Base-by-base conservation (phyloP, 805 yeast genomes). In the Metschnikowia aberdeeniae region DNA sequence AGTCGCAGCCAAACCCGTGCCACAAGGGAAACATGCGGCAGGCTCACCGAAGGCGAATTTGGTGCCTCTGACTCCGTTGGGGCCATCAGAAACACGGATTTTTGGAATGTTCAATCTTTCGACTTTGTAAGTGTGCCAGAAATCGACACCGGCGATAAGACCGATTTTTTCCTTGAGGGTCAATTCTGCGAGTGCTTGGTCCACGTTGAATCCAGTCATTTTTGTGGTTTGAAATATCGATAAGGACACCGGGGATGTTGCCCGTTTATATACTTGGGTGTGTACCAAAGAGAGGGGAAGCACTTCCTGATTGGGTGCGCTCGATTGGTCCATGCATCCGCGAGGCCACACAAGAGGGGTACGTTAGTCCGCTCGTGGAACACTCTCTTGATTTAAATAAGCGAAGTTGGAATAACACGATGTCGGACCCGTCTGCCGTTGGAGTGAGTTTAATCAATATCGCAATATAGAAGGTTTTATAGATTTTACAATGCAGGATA, bases 111-210 rank as follows among this genome's bases (percentile, higher is more conserved):
- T 67, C 27, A 75, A 56, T 34, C 74, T 47, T 22, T 55, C 59
- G 19, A 77, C 63, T 1, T 70, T 55, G 42, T 45, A 53, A 2
- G 81, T 77, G 60, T 76, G 80, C 81, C 81, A 77, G 58, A 67
- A 66, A 54, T 77, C 81, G 35, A 58, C 56, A 29, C 80, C 77
- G 13, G 73, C 56, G 29, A 66, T 37, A n/a, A 73, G 60, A 3
- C 53, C 40, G 40, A 60, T 52, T 35, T 63, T 64, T 41, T 64
- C 68, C 9, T 48, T 47, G 3, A 58, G 44, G 20, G 66, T 58
- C 40, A 67, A 52, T 50, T 60, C 51, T 14, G 52, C 40, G 20
- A 64, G 54, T 2, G 47, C 46, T 28, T 50, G 34, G 34, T 63
- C 66, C 41, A 63, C 54, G 52, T 64, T 56, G 35, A 63, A 42